These are phyloP conservation scores for Ophiostoma australiae DNA, from an alignment of 2,329 filamentous ascomycete genomes.

Conservation along the genomic window DNA sequence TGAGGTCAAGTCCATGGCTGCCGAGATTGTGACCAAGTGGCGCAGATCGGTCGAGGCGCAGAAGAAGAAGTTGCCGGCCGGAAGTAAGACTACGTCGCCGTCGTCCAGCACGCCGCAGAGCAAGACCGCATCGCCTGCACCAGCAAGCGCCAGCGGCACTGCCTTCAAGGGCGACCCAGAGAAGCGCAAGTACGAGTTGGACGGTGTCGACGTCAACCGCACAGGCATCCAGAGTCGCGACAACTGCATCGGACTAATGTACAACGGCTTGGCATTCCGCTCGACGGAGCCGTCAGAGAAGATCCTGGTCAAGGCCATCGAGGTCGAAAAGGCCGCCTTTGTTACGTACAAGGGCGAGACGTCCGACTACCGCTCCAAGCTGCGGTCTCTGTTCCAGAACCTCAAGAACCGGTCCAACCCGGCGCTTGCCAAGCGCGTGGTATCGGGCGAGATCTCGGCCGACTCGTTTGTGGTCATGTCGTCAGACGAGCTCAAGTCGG, in stretches of 20 bases:
- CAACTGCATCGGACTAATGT: slow-evolving; percentile 83
- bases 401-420: slow-evolving; percentile 88
- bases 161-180: slow-evolving; percentile 63
- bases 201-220: slow-evolving; percentile 71
- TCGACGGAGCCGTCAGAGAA: slow-evolving; percentile 66
- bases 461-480: slow-evolving; percentile 79
- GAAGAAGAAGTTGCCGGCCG: slow-evolving; percentile 41
- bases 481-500: slow-evolving; percentile 85
- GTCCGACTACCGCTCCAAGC: slow-evolving; percentile 75
- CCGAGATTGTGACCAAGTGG: slow-evolving; percentile 84
- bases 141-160: slow-evolving; percentile 47
- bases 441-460: slow-evolving; percentile 66
- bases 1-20: slow-evolving; percentile 70
- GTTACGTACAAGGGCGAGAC: slow-evolving; percentile 64
- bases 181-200: slow-evolving; percentile 76
- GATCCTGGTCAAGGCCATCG: slow-evolving; percentile 69
- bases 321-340: slow-evolving; percentile 77
- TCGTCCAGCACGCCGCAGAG: slow-evolving; percentile 39
- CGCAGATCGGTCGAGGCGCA: slow-evolving; percentile 68
- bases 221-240: slow-evolving; percentile 72
- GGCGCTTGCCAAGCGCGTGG: slow-evolving; percentile 68
- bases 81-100: slow-evolving; percentile 33
- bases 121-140: slow-evolving; percentile 40
- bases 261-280: slow-evolving; percentile 75
- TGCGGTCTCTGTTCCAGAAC: slow-evolving; percentile 89